Base-by-base conservation (phyloP, 225 moss, liverwort and hornwort genomes). In the Polytrichum formosum region DNA sequence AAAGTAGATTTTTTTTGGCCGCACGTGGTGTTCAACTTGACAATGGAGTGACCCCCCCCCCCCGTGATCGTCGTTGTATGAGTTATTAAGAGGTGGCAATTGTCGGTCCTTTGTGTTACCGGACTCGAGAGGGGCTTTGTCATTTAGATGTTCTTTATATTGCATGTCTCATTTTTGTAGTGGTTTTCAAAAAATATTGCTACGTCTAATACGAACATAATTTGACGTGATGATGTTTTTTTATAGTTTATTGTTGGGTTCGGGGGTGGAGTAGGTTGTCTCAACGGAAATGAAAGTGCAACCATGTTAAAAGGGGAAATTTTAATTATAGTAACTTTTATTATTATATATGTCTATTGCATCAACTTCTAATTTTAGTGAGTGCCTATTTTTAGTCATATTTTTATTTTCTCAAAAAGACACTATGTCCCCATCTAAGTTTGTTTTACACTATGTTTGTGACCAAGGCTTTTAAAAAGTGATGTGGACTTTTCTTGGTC, bases 301-400 rank as follows among this genome's bases (percentile, higher is more conserved):
- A 4, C 19, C 17, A 29, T 28, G 64, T 59, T 7, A 29, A 58
- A 23, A 23, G 55, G 6, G n/a, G 26, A 18, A 17, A 62, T 31
- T 23, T 53, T 46, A 5, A 5, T 5, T 28, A 5, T 28, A 5
- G 8, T 33, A 17, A 6, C 0, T 0, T n/a, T 61, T n/a, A 25
- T 61, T n/a, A 1, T 2, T 61, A 26, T 3, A 25, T 61, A 61
- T n/a, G 4, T 61, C 0, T 61, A 21, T 19, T 25, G 0, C 29
- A 63, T 54, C 54, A 55, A 61, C 25, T 67, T 75, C 30, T 67
- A 61, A 67, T 54, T 27, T 28, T 16, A 55, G 22, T 55, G 4
- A 13, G 1, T 55, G 18, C 0, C 55, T 55, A 55, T 19, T 55
- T 0, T 19, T 19, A 55, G 2, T 26, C 1, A 26, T 26, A 1